Percentiles rank a stretch among this genome's conserved stretches.
Conservation (phyloP, 257 asterid genomes). For the Solanum chiquidenum region DNA sequence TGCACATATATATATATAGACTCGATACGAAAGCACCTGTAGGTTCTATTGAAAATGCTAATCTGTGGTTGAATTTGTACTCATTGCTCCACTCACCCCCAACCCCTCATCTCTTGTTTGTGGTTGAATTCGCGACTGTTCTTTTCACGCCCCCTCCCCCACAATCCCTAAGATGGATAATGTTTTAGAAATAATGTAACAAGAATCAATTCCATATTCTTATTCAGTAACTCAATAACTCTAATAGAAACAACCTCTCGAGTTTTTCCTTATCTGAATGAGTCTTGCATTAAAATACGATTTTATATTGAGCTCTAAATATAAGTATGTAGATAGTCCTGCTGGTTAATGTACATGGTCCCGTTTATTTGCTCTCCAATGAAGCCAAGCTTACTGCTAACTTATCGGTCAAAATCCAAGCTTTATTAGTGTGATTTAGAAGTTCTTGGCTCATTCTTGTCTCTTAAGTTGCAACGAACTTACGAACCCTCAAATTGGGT, state of each 20-base stretch:
- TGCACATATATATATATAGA: neutral
- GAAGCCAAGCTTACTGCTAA: neutral
- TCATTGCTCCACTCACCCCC: neutral
- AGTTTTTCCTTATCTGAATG: neutral
- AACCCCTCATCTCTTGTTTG: neutral
- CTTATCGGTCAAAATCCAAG: neutral
- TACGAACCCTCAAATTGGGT: neutral
- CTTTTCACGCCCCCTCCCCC: neutral
- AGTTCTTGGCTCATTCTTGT: neutral
- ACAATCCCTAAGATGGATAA: neutral
- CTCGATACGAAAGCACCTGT: neutral
- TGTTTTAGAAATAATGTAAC: neutral
- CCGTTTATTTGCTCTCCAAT: neutral
- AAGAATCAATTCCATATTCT: neutral
- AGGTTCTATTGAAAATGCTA: neutral
- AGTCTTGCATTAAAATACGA: neutral
- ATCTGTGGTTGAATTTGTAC: neutral
- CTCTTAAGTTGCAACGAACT: neutral
- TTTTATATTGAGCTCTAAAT: neutral
- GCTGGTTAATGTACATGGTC: neutral
- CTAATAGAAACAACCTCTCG: neutral
- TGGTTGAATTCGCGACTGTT: neutral
- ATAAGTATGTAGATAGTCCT: too few species aligned
- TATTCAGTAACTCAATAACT: neutral
- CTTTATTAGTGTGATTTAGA: neutral